These are phyloP conservation scores for Kodamaea sp. DNA, from an alignment of 1,139 yeast genomes.

Conservation along the genomic window DNA sequence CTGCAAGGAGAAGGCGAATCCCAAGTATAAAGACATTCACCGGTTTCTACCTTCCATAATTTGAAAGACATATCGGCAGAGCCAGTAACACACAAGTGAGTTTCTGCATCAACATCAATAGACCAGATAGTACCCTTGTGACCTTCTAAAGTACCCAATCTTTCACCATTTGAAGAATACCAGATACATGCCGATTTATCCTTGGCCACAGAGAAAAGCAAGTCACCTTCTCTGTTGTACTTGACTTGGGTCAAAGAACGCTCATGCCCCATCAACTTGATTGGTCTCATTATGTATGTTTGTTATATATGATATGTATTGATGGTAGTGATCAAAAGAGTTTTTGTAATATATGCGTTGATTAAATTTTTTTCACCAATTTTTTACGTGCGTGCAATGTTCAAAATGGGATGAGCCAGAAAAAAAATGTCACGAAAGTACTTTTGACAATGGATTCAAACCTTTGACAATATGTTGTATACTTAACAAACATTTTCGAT, in stretches of 20 bases:
- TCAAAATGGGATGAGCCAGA: conserved; percentile 4
- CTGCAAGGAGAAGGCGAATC: conserved; percentile 80
- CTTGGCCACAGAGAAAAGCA: conserved; percentile 88
- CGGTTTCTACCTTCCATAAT: conserved; percentile 81
- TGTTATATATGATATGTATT: background rate
- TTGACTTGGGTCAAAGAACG: conserved; percentile 89
- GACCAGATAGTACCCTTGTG: conserved; percentile 97
- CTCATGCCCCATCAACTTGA: conserved; percentile 72
- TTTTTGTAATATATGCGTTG: background rate
- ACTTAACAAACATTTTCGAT: conserved; percentile 63
- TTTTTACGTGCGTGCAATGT: conserved; percentile 9
- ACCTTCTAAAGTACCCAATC: conserved; percentile 83
- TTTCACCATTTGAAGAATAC: conserved; percentile 95
- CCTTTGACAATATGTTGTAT: background rate
- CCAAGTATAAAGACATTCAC: conserved; percentile 74
- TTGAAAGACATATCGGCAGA: conserved; percentile 86
- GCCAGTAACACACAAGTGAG: conserved; percentile 77
- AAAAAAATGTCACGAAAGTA: background rate
- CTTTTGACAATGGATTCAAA: background rate
- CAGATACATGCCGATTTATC: conserved; percentile 87
- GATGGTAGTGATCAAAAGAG: background rate
- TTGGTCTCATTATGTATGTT: conserved; percentile 41
- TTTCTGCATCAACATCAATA: conserved; percentile 73
- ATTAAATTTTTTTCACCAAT: conserved; percentile 6
- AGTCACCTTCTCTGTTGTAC: conserved; percentile 92